A percentile compares a stretch with the other conserved stretches of the same genome.
phyloP scores from a whole-genome alignment of 2,329 filamentous ascomycete species.

The Penicillium hesseltinei region DNA sequence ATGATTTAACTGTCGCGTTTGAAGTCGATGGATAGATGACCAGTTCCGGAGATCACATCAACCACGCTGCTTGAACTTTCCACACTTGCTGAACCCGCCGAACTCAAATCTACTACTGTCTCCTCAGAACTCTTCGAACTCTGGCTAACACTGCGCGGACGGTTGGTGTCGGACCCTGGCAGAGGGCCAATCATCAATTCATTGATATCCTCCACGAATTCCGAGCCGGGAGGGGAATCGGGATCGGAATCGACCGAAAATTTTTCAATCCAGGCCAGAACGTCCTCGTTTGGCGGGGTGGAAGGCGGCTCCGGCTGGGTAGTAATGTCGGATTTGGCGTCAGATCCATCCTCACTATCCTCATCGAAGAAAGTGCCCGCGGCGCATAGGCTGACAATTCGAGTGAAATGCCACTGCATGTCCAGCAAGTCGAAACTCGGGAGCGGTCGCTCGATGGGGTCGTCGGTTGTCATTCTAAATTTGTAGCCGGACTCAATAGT shows the following conservation, averaged over 20 bases:
- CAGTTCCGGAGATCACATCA: background rate
- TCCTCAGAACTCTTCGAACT: background rate
- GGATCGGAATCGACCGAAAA: background rate
- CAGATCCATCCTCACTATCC: background rate
- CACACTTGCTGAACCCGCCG: background rate
- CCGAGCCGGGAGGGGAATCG: background rate
- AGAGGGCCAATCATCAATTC: background rate
- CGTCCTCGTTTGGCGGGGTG: too few species aligned
- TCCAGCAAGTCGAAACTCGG: slow-evolving; percentile 14
- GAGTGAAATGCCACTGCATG: slow-evolving; percentile 16
- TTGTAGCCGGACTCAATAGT: slow-evolving; percentile 8
- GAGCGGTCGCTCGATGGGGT: slow-evolving; percentile 4
- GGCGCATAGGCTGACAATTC: slow-evolving; percentile 5
- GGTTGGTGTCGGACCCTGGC: background rate
- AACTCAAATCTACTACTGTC: background rate
- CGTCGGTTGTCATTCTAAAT: slow-evolving; percentile 4
- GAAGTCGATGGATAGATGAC: background rate
- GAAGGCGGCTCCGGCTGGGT: background rate
- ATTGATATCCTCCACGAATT: background rate
- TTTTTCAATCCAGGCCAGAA: background rate
- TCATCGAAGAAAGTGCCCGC: background rate
- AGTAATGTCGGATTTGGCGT: background rate
- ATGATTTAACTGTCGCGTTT: background rate
- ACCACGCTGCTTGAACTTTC: background rate
- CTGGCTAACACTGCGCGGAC: background rate